These are phyloP conservation scores for Plectranthus barbatus DNA, from an alignment of 257 asterid species.

Conservation along the genomic window DNA sequence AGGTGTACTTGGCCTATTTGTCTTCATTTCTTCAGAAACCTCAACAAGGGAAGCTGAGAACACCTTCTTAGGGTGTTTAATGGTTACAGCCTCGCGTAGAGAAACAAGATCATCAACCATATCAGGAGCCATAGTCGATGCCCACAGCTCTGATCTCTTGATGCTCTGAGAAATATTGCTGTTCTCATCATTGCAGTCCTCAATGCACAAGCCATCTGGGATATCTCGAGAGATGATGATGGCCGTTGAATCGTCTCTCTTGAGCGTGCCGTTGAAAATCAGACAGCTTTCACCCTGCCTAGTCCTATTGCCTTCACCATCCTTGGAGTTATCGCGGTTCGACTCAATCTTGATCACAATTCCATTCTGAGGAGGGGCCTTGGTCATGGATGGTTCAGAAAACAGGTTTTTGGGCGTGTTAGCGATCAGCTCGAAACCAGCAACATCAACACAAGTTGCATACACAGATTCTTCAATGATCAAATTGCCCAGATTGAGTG, in stretches of 20 bases:
- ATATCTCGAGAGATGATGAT: no score
- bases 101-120: slow-evolving; percentile 26
- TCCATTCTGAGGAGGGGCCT: slow-evolving; percentile 42
- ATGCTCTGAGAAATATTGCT: slow-evolving; percentile 21
- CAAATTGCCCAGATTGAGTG: slow-evolving; percentile 37
- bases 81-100: background rate
- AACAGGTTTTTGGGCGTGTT: slow-evolving; percentile 20
- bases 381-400: slow-evolving; percentile 29
- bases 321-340: slow-evolving; percentile 15
- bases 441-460: slow-evolving; percentile 32
- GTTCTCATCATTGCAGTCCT: slow-evolving; percentile 22
- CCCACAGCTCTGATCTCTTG: slow-evolving; percentile 23
- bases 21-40: slow-evolving; percentile 36
- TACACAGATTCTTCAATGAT: slow-evolving; percentile 40
- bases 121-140: slow-evolving; percentile 19
- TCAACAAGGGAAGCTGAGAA: slow-evolving; percentile 34
- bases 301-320: slow-evolving; percentile 7
- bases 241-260: slow-evolving; percentile 19
- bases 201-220: slow-evolving; percentile 20
- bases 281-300: slow-evolving; percentile 21
- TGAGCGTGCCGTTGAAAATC: slow-evolving; percentile 9
- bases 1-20: slow-evolving; percentile 23
- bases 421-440: slow-evolving; percentile 39
- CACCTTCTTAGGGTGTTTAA: slow-evolving; percentile 31
- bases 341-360: slow-evolving; percentile 21